Base-by-base conservation (phyloP, 257 asterid species). In the Scutellaria barbata region DNA sequence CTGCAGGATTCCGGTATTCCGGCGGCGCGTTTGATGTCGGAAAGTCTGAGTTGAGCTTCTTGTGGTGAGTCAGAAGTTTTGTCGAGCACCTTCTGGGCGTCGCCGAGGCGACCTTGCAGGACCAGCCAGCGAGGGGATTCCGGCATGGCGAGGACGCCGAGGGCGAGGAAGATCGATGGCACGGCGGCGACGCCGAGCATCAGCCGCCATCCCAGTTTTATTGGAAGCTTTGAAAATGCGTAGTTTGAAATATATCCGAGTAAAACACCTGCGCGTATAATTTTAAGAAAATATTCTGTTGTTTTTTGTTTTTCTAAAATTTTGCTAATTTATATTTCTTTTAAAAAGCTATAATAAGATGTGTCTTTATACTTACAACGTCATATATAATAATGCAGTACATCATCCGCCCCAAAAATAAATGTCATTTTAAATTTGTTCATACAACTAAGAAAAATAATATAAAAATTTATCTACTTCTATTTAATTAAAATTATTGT, bases 51-150 rank as follows among this genome's bases (percentile, higher is more conserved):
- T 20, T 63, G 67, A 12, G 85, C 39, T 45, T 81, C 81, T 52
- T 81, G 42, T 0, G 39, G 51, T 1, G 84, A 76, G 74, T 81
- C 79, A 18, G 80, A 81, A 3, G 82, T 77, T 59, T 22, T 59
- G 45, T 77, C 72, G 13, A 81, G 75, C 8, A 81, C 80, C 37
- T 63, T 64, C 41, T 35, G 33, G 11, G 80, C 82, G 6, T 77
- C 85, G 9, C 43, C 72, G 11, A 81, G 68, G 8, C 82, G 80
- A 42, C 85, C 85, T 48, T 77, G 77, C 76, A 81, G 14, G 58
- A 81, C 80, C 8, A 81, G 80, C 85, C 85, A 81, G 2, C 82
- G 77, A 4, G 85, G 82, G 5, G 85, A 77, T 53, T 77, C 83
- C 33, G 85, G 83, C 83, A 81, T 81, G 48, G 69, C 77, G 14